A percentile compares a stretch with the other conserved stretches of the same genome.
Evolutionary conservation across 2,329 filamentous ascomycete species (phyloP).

Genomic region (Aspergillus ruber): DNA sequence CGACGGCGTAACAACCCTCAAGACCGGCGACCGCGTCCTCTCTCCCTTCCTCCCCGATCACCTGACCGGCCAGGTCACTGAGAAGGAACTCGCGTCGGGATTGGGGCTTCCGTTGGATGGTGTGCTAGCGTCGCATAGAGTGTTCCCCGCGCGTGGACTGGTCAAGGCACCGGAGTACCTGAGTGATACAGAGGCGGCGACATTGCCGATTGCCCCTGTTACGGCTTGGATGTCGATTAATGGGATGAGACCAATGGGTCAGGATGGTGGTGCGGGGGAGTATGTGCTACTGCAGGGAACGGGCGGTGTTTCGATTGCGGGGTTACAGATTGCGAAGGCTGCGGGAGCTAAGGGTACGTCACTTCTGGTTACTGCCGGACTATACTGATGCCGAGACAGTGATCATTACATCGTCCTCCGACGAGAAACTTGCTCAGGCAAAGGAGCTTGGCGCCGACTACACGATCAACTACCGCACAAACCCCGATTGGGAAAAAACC

Average conservation of each 20-base stretch:
- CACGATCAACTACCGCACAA: constrained; percentile 46
- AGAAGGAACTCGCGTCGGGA: constrained; percentile 50
- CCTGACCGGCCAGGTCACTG: constrained; percentile 54
- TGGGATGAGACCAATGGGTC: constrained; percentile 34
- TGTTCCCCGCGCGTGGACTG: constrained; percentile 34
- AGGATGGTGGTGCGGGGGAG: constrained; percentile 41
- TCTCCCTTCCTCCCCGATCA: constrained; percentile 54
- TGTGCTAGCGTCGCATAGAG: constrained; percentile 37
- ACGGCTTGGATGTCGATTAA: constrained; percentile 48
- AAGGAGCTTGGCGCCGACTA: constrained; percentile 45
- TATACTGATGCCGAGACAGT: constrained; percentile 23
- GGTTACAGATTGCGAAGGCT: constrained; percentile 44
- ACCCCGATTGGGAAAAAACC: constrained; percentile 41
- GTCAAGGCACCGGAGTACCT: constrained; percentile 36
- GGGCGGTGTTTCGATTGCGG: constrained; percentile 42
- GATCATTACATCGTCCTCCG: constrained; percentile 47
- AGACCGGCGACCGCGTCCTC: constrained; percentile 59
- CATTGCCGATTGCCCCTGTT: constrained; percentile 43
- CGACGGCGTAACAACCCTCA: constrained; percentile 42
- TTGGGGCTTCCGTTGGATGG: constrained; percentile 55
- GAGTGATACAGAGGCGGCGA: constrained; percentile 33
- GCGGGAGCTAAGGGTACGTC: constrained; percentile 35
- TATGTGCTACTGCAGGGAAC: constrained; percentile 52
- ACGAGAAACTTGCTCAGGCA: constrained; percentile 46
- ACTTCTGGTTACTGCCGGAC: neutral